phyloP scores from a whole-genome alignment of 179 eudicot genomes.

The Vitellaria paradoxa region DNA sequence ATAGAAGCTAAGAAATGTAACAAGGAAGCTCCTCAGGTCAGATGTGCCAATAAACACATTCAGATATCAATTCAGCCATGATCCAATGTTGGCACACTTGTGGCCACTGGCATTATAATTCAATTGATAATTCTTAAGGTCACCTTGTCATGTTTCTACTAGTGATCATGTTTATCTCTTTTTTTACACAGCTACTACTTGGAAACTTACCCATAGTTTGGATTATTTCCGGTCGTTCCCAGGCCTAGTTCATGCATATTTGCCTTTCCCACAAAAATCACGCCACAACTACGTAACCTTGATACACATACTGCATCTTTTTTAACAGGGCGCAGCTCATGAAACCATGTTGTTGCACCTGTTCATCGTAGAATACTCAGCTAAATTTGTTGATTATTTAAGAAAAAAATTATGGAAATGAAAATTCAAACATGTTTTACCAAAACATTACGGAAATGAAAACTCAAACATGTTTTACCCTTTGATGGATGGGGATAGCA shows the following conservation, averaged over 20 bases:
- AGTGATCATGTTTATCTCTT: background rate
- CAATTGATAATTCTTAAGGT: background rate
- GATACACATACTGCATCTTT: constrained; percentile 82
- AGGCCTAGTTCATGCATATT: constrained; percentile 98
- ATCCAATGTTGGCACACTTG: background rate
- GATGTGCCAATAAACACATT: background rate
- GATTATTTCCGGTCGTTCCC: constrained; percentile 92
- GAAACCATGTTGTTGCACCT: constrained; percentile 93
- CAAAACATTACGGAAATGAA: constrained; percentile 18
- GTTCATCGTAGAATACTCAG: constrained; percentile 20
- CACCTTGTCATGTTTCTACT: background rate
- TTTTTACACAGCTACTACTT: background rate
- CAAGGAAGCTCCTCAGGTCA: background rate
- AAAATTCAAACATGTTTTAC: constrained; percentile 24
- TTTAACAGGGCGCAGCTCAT: constrained; percentile 68
- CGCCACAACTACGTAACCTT: constrained; percentile 90
- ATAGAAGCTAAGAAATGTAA: background rate
- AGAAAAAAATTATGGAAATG: background rate
- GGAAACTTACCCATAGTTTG: constrained; percentile 76
- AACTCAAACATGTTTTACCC: constrained; percentile 31
- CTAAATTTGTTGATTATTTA: background rate
- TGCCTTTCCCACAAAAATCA: constrained; percentile 87
- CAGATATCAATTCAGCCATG: background rate
- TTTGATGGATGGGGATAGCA: constrained; percentile 83
- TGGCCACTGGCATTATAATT: background rate